These are phyloP conservation scores for Russula dissimulans DNA, from an alignment of 768 basidiomycete genomes.

Conservation along the genomic window DNA sequence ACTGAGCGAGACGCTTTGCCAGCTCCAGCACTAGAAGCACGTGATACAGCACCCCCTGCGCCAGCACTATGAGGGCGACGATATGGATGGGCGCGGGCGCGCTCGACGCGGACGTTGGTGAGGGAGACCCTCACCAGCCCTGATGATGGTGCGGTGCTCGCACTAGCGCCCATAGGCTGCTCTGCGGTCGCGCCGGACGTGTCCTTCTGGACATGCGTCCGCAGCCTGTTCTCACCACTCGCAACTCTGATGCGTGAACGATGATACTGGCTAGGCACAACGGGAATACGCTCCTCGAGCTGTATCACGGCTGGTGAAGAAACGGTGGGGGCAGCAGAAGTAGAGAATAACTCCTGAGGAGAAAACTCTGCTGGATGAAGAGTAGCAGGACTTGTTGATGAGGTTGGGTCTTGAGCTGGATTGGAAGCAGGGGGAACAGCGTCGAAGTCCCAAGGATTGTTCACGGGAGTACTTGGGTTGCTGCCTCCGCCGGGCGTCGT, in stretches of 20 bases:
- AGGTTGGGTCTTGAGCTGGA: constrained; percentile 4
- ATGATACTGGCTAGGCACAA: constrained; percentile 18
- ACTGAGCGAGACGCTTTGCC: constrained; percentile 3
- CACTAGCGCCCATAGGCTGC: constrained; percentile 6
- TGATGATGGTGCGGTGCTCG: constrained; percentile 3
- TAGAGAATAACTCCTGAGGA: constrained; percentile 11
- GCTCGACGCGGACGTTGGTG: constrained; percentile 11
- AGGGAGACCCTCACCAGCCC: constrained; percentile 10
- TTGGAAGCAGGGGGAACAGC: neutral
- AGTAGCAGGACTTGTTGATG: constrained; percentile 8
- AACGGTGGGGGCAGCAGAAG: constrained; percentile 3
- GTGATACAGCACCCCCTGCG: neutral
- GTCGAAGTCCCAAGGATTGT: constrained; percentile 19
- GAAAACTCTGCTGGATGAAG: constrained; percentile 17
- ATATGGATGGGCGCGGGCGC: constrained; percentile 18
- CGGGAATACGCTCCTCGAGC: constrained; percentile 19
- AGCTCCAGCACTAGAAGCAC: neutral
- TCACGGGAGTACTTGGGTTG: constrained; percentile 17
- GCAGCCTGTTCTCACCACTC: constrained; percentile 15
- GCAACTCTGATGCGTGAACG: constrained; percentile 11
- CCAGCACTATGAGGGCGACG: constrained; percentile 17
- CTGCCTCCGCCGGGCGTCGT: constrained; percentile 17
- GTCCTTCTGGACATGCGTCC: constrained; percentile 13
- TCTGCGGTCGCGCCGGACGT: constrained; percentile 7
- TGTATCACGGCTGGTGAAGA: constrained; percentile 17